These are phyloP conservation scores for Wickerhamomyces sp. DNA, from an alignment of 1,139 yeast species.

Conservation along the genomic window DNA sequence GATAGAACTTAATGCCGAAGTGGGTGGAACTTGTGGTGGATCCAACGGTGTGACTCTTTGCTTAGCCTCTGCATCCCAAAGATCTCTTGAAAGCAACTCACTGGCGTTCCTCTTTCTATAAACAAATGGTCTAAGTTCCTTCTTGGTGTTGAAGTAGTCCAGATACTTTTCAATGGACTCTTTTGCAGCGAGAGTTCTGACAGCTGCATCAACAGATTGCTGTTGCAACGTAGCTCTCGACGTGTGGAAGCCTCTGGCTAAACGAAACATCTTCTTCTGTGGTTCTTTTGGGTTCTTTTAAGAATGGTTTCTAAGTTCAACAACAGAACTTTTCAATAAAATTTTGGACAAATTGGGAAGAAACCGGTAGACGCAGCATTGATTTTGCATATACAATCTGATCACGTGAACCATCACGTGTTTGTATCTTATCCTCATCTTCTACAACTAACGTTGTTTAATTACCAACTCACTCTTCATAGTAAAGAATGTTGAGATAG, in stretches of 20 bases:
- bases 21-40: constrained; percentile 32
- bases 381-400: too few relatives aligned
- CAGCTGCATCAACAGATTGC: constrained; percentile 1
- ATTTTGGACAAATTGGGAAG: too few relatives aligned
- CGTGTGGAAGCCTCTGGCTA: constrained; percentile 12
- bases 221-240: constrained; percentile 8
- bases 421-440: too few relatives aligned
- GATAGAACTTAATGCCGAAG: constrained; percentile 27
- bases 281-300: neutral
- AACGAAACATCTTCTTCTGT: constrained; percentile 11
- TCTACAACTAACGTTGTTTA: too few relatives aligned
- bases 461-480: too few relatives aligned
- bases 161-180: constrained; percentile 18
- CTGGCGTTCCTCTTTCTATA: constrained; percentile 44
- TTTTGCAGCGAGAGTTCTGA: constrained; percentile 7
- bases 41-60: constrained; percentile 33
- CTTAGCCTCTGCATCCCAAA: constrained; percentile 38
- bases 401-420: too few relatives aligned
- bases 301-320: too few relatives aligned
- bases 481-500: too few relatives aligned
- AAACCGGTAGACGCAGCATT: too few relatives aligned
- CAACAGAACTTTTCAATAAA: too few relatives aligned
- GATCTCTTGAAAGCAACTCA: constrained; percentile 48
- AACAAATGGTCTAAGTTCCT: constrained; percentile 33
- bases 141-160: constrained; percentile 26